A percentile compares a stretch with the other conserved stretches of the same genome.
phyloP scores from a whole-genome alignment of 257 asterid genomes.

The Salvia rosmarinus region DNA sequence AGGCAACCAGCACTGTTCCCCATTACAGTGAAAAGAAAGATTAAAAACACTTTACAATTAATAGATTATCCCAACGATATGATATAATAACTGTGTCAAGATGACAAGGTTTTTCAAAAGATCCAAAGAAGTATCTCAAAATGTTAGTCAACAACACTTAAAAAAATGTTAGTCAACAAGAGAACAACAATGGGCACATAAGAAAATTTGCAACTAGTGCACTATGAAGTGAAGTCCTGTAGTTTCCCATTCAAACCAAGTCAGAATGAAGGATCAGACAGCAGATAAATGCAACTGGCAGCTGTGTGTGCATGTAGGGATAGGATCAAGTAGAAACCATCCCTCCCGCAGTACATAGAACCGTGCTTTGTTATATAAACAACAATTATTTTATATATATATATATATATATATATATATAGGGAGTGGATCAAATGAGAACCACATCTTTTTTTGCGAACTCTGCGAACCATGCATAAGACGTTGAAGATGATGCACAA shows the following conservation, averaged over 20 bases:
- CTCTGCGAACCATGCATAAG: too few relatives aligned
- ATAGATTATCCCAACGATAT: slow-evolving; percentile 14
- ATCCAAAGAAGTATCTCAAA: slow-evolving; percentile 11
- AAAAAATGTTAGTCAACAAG: not conserved
- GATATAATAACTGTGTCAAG: slow-evolving; percentile 4
- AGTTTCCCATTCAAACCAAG: slow-evolving; percentile 14
- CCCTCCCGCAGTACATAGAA: too few relatives aligned
- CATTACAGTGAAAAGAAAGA: slow-evolving; percentile 19
- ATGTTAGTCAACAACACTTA: not conserved
- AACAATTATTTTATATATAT: too few relatives aligned
- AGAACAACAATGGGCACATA: slow-evolving; percentile 6
- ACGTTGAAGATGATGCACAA: too few relatives aligned
- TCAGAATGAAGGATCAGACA: not conserved
- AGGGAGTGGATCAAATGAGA: too few relatives aligned
- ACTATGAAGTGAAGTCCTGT: not conserved
- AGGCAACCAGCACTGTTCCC: slow-evolving; percentile 15
- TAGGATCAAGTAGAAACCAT: too few relatives aligned
- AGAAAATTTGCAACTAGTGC: slow-evolving; percentile 12
- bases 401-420: too few relatives aligned
- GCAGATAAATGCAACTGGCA: not conserved
- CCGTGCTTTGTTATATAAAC: too few relatives aligned
- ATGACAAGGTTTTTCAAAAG: not conserved
- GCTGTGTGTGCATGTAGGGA: not conserved
- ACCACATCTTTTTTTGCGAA: too few relatives aligned
- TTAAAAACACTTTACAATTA: not conserved